phyloP scores from a whole-genome alignment of 306 rosid genomes.

The Gillenia trifoliata region DNA sequence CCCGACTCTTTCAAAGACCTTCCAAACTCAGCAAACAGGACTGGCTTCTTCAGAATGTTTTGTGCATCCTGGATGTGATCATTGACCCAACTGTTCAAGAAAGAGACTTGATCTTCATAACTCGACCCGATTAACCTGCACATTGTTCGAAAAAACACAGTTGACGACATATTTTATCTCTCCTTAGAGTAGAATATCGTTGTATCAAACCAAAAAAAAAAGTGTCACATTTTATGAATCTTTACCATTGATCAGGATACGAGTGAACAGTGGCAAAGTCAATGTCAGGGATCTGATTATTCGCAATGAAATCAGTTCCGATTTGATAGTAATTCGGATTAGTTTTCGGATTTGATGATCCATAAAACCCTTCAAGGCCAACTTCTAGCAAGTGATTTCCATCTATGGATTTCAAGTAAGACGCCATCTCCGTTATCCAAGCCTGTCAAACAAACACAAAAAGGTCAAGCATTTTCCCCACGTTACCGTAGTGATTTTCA shows the following conservation, averaged over 20 bases:
- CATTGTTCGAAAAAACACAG: constrained; percentile 11
- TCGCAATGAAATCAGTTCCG: constrained; percentile 85
- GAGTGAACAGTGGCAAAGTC: constrained; percentile 90
- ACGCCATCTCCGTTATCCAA: constrained; percentile 92
- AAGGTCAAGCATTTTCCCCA: not conserved
- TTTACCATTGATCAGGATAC: constrained; percentile 86
- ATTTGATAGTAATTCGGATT: constrained; percentile 53
- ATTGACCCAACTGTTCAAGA: constrained; percentile 56
- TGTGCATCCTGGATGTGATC: constrained; percentile 85
- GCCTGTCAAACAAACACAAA: constrained; percentile 34
- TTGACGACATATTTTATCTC: not conserved
- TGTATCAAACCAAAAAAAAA: too few species aligned
- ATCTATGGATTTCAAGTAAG: constrained; percentile 83
- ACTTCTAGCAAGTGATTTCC: constrained; percentile 80
- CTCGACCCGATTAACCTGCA: constrained; percentile 60
- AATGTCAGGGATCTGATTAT: constrained; percentile 74
- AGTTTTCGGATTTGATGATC: constrained; percentile 41
- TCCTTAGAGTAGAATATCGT: too few species aligned
- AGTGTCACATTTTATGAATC: not conserved
- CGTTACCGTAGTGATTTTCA: not conserved
- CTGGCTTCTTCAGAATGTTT: constrained; percentile 71
- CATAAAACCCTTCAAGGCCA: constrained; percentile 92
- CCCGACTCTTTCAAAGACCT: constrained; percentile 42
- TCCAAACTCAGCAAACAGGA: constrained; percentile 86
- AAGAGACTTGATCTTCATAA: constrained; percentile 55